Evolutionary conservation across 352 stramenopile species (phyloP), one percentile per base, ranked within the genome.

Genomic region (Phytophthora citricola): DNA sequence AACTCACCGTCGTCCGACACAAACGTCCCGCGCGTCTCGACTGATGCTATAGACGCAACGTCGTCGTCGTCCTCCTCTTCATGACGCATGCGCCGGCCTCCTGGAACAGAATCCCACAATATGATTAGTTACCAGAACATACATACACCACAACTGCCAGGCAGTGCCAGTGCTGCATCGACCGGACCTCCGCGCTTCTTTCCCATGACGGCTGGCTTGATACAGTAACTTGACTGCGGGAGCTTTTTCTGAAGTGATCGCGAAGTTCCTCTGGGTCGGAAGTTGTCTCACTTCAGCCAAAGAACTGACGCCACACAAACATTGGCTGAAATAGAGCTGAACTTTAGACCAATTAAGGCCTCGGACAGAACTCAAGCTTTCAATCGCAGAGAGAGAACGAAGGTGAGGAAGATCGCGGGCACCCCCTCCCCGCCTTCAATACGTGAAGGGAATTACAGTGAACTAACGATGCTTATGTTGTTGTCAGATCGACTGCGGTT

Each of bases 51-150:
- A 10, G 87, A 96, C 44, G 49, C 72, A 9, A 50, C 78, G 26
- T 94, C 89, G 51, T 96, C 87, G 34, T 87, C 85, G 14, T 91
- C 78, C 29, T 85, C 75, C 11, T 93, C 81, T 55, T 89, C 79
- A 15, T 83, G 75, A 31, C 78, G 83, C 87, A 92, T 93, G 1
- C 75, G 76, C 46, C 81, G 79, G 7, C 69, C 76, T 69, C 63
- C 63, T 88, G 55, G 26, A 36, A 20, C 32, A 49, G 3, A 46
- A 56, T 20, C 14, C 29, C 9, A 36, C 44, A 55, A 47, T 55
- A 29, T 40, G 58, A 48, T 58, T 26, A 64, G 40, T 47, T 22
- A 75, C 31, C 34, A 34, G 56, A 34, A 9, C 50, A 34, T 24
- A 75, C 4, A 50, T 31, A 52, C 26, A 52, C 48, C 20, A 47